Conservation (phyloP, 2,329 filamentous ascomycete species). For the Alternaria sp. region DNA sequence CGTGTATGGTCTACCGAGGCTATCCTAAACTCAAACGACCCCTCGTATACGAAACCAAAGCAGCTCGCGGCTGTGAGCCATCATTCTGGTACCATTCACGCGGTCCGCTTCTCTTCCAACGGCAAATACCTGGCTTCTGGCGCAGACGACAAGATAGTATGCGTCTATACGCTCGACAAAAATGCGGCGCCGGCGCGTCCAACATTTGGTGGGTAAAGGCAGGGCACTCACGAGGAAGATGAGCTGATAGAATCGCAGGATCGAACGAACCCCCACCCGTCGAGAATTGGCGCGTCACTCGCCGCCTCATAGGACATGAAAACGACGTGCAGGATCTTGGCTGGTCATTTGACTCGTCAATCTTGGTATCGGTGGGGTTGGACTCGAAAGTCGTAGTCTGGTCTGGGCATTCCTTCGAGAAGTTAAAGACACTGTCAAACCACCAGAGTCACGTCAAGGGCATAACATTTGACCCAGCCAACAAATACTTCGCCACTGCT, state of each 20-base stretch:
- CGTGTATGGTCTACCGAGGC: slow-evolving; percentile 97
- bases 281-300: slow-evolving; percentile 97
- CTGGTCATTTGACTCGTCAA: slow-evolving; percentile 95
- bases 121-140: slow-evolving; percentile 95
- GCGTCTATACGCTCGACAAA: slow-evolving; percentile 90
- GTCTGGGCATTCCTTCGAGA: slow-evolving; percentile 98
- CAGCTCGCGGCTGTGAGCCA: slow-evolving; percentile 99
- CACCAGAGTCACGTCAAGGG: slow-evolving; percentile 99
- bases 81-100: slow-evolving; percentile 96
- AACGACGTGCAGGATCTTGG: slow-evolving; percentile 98
- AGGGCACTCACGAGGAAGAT: slow-evolving; percentile 3
- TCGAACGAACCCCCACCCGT: slow-evolving; percentile 89
- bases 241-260: slow-evolving; percentile 56
- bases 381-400: slow-evolving; percentile 98
- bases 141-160: slow-evolving; percentile 98
- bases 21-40: slow-evolving; percentile 80
- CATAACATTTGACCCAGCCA: slow-evolving; percentile 97
- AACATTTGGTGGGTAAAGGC: slow-evolving; percentile 72
- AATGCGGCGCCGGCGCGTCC: slow-evolving; percentile 78
- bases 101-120: slow-evolving; percentile 95
- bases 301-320: slow-evolving; percentile 92
- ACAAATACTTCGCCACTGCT: slow-evolving; percentile 98
- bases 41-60: slow-evolving; percentile 77
- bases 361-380: slow-evolving; percentile 92
- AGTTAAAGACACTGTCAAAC: slow-evolving; percentile 89